Evolutionary conservation across 129 eudicot genomes (phyloP), one percentile per base, ranked within the genome.

Genomic region (Ambrosia trifida): DNA sequence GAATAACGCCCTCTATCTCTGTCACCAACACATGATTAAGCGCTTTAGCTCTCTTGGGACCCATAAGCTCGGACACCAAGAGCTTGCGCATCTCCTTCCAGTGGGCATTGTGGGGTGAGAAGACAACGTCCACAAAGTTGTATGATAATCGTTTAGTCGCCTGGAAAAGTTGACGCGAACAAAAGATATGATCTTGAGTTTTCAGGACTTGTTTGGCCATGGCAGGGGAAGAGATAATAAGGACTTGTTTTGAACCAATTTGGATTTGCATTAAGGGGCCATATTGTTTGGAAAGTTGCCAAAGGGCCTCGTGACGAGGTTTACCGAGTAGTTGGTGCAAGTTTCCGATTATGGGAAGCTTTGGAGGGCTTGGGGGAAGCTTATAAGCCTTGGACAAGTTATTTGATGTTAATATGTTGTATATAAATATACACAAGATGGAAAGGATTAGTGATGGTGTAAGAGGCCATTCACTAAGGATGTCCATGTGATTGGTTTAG

Each of bases 201-300:
- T 76, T 67, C 1, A 76, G 54, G 62, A 76, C 53, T 68, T 76
- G 38, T 68, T 76, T 76, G n/a, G 80, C 80, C 74, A 76, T 67
- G 35, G 59, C 4, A 2, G 80, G 30, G 18, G 80, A 76, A 16
- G 80, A 67, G 17, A 67, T 56, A 11, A 76, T 32, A 7, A 67
- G 20, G 13, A 44, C 41, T 8, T 66, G 80, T 7, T 54, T 68
- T 11, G 61, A 43, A 17, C 80, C 80, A 11, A 76, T 50, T 19
- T 51, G 20, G 53, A 74, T 12, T 9, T 16, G 72, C 70, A 73
- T 45, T 36, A 73, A 6, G 31, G 78, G 70, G 0, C 78, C 78
- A 3, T 62, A 73, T 63, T 18, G 7, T 63, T 73, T 20, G 30
- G 78, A 47, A 8, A 73, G 71, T 46, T 73, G 11, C 78, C 78